Conservation (phyloP, 257 asterid species). For the Leonotis leonurus region DNA sequence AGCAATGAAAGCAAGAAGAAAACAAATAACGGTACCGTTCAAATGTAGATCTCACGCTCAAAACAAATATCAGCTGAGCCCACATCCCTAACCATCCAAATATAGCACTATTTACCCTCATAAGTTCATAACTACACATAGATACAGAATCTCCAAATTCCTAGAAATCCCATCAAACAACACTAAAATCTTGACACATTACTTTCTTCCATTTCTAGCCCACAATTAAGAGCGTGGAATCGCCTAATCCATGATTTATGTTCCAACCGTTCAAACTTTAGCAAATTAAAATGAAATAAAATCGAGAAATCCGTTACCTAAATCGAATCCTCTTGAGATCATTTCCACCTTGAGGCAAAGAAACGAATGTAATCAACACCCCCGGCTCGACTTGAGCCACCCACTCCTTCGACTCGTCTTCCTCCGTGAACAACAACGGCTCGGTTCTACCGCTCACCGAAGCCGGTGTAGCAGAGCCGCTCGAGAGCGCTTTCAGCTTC, state of each 20-base stretch:
- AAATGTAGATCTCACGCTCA: slow-evolving; percentile 8
- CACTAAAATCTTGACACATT: background rate
- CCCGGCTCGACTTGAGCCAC: slow-evolving; percentile 99
- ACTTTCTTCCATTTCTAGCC: background rate
- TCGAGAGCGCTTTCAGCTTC: slow-evolving; percentile 61
- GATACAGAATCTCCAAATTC: slow-evolving; percentile 1
- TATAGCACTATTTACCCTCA: background rate
- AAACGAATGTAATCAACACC: slow-evolving; percentile 77
- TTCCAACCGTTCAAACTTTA: too few species aligned
- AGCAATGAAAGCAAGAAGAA: slow-evolving; percentile 1
- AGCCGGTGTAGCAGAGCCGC: slow-evolving; percentile 84
- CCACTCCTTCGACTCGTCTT: slow-evolving; percentile 89
- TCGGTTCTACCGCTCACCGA: slow-evolving; percentile 82
- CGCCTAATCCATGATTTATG: background rate
- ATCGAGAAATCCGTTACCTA: slow-evolving; percentile 39
- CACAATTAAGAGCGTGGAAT: background rate
- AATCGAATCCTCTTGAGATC: slow-evolving; percentile 86
- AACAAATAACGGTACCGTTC: slow-evolving; percentile 10
- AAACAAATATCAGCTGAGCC: slow-evolving; percentile 14
- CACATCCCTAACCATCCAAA: slow-evolving; percentile 17
- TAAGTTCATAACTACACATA: background rate
- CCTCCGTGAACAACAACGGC: slow-evolving; percentile 71
- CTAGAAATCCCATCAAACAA: background rate
- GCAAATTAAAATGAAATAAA: background rate
- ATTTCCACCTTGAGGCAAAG: slow-evolving; percentile 82